Percentiles rank a stretch among this genome's conserved stretches.
phyloP scores from a whole-genome alignment of 2,329 filamentous ascomycete genomes.

The Neofusicoccum ribis region DNA sequence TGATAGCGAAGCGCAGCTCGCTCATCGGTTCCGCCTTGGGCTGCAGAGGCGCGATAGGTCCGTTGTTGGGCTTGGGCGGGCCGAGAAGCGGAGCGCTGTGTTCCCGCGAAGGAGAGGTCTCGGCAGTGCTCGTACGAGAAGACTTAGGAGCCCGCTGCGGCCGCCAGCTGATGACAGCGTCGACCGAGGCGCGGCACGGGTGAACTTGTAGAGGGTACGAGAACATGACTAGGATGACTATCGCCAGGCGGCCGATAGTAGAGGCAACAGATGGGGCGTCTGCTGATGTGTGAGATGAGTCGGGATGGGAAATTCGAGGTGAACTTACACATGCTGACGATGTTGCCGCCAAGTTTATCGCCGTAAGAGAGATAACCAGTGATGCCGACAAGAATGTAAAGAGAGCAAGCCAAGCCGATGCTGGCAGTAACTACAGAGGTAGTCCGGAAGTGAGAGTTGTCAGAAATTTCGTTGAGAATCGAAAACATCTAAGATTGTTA shows the following conservation, averaged over 20 bases:
- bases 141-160: conserved; percentile 47
- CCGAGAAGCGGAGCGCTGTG: conserved; percentile 35
- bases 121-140: neutral
- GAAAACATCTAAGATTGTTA: conserved; percentile 79
- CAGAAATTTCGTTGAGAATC: conserved; percentile 89
- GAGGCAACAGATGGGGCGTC: conserved; percentile 73
- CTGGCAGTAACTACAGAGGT: conserved; percentile 77
- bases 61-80: conserved; percentile 23
- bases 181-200: conserved; percentile 90
- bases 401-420: conserved; percentile 81
- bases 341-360: conserved; percentile 85
- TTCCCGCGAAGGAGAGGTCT: conserved; percentile 44
- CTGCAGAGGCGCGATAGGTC: conserved; percentile 4
- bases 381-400: conserved; percentile 89
- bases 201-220: conserved; percentile 95
- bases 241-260: conserved; percentile 91
- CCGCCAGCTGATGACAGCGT: conserved; percentile 92
- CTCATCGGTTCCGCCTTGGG: conserved; percentile 62
- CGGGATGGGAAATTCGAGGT: conserved; percentile 54
- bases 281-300: neutral
- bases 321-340: conserved; percentile 70
- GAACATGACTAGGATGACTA: conserved; percentile 94
- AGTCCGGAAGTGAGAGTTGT: conserved; percentile 77
- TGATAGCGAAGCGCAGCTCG: conserved; percentile 82
- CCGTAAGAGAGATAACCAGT: conserved; percentile 97